phyloP scores from a whole-genome alignment of 352 stramenopile species.

The Globisporangium nodosum region DNA sequence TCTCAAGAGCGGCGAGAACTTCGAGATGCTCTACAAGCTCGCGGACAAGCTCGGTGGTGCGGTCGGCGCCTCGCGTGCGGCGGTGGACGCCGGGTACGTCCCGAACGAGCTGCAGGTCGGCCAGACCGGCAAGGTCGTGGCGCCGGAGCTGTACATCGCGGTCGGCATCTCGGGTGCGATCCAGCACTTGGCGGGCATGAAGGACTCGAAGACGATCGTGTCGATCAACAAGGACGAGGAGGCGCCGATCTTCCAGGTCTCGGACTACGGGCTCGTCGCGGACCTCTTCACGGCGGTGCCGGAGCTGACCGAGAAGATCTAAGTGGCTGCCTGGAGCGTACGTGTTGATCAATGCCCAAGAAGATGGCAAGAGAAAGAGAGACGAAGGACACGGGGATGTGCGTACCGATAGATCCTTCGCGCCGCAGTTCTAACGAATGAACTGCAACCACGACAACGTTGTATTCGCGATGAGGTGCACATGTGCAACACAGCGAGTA shows the following conservation, averaged over 20 bases:
- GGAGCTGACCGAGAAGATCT: constrained; percentile 98
- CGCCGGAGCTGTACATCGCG: constrained; percentile 96
- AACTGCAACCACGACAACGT: not conserved
- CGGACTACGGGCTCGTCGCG: constrained; percentile 97
- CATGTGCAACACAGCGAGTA: too few relatives aligned
- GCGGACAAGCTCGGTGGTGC: constrained; percentile 97
- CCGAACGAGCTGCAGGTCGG: constrained; percentile 99
- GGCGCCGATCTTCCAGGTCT: constrained; percentile 98
- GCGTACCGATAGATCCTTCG: not conserved
- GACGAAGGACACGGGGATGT: not conserved
- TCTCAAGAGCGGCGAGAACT: constrained; percentile 98
- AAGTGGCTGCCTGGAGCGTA: constrained; percentile 15
- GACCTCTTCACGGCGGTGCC: constrained; percentile 98
- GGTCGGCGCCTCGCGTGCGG: constrained; percentile 96
- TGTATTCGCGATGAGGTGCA: not conserved
- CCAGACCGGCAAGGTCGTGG: constrained; percentile 98
- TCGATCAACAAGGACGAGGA: constrained; percentile 99
- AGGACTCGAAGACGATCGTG: constrained; percentile 99
- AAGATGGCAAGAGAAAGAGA: not conserved
- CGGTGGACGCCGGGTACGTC: constrained; percentile 97
- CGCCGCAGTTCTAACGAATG: not conserved
- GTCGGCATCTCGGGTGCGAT: constrained; percentile 98
- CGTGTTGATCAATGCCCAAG: too few relatives aligned
- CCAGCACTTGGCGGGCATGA: constrained; percentile 99
- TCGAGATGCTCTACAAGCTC: constrained; percentile 96